Evolutionary conservation across 805 yeast genomes (phyloP).

Genomic region (Yamadazyma laniorum): DNA sequence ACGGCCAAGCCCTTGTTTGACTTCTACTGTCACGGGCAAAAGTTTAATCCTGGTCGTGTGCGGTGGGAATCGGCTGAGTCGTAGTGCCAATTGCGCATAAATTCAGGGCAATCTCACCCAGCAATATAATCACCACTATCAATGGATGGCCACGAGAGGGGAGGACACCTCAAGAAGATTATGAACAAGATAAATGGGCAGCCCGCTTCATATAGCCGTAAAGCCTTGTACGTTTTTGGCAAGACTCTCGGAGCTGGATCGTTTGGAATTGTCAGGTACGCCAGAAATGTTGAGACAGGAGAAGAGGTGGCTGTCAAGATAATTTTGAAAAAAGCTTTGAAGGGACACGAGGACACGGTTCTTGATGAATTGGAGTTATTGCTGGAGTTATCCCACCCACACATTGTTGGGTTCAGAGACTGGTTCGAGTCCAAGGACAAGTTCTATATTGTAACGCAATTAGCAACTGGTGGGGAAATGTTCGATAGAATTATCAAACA

Average conservation of each 20-base stretch:
- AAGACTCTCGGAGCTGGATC: slow-evolving; percentile 92
- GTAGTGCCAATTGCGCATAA: no score
- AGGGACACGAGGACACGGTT: slow-evolving; percentile 74
- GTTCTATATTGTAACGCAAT: slow-evolving; percentile 88
- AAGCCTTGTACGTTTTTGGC: slow-evolving; percentile 71
- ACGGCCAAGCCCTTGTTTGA: no score
- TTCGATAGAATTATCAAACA: slow-evolving; percentile 80
- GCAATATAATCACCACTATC: no score
- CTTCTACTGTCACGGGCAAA: no score
- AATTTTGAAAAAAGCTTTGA: slow-evolving; percentile 77
- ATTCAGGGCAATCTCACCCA: no score
- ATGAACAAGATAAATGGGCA: slow-evolving; percentile 66
- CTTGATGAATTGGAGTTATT: slow-evolving; percentile 74
- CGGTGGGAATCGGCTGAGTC: no score
- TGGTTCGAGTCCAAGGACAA: slow-evolving; percentile 94
- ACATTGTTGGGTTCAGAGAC: slow-evolving; percentile 85
- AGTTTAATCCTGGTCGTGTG: no score
- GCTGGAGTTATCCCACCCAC: slow-evolving; percentile 69
- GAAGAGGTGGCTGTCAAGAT: slow-evolving; percentile 90
- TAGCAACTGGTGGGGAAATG: slow-evolving; percentile 95
- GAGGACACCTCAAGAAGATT: slow-evolving; percentile 23
- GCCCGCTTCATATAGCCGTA: slow-evolving; percentile 66
- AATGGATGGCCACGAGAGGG: slow-evolving; percentile 3
- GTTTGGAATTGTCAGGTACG: slow-evolving; percentile 88
- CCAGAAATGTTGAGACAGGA: slow-evolving; percentile 46